Evolutionary conservation across 2,329 filamentous ascomycete species (phyloP).

Genomic region (Aschersonia sp.): DNA sequence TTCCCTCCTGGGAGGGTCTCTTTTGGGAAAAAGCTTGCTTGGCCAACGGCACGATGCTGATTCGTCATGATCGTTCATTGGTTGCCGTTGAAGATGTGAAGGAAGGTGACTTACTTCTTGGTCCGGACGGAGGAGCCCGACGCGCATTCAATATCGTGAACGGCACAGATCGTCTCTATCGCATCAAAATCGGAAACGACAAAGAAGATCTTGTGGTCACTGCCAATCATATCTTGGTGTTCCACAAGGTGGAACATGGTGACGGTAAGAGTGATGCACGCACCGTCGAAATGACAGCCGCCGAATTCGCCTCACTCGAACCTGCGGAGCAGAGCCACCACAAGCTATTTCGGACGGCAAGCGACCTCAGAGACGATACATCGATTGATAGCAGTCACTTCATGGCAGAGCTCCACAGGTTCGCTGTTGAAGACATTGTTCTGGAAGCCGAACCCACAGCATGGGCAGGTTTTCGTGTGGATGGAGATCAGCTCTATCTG

Average conservation of each 20-base stretch:
- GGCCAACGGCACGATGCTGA: constrained; percentile 21
- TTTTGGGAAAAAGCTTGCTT: constrained; percentile 63
- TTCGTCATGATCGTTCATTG: constrained; percentile 27
- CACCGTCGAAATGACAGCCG: constrained; percentile 30
- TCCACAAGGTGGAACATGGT: constrained; percentile 19
- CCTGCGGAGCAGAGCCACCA: constrained; percentile 19
- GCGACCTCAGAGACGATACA: neutral
- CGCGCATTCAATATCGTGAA: constrained; percentile 33
- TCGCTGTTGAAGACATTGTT: constrained; percentile 23
- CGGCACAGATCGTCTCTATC: constrained; percentile 30
- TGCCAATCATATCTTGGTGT: constrained; percentile 31
- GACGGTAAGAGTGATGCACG: neutral
- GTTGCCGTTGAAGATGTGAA: constrained; percentile 32
- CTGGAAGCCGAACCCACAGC: constrained; percentile 26
- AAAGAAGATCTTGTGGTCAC: constrained; percentile 34
- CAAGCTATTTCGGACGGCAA: constrained; percentile 13
- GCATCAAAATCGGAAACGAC: constrained; percentile 25
- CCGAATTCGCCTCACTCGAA: constrained; percentile 24
- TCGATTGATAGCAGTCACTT: neutral
- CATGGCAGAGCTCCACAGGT: constrained; percentile 16
- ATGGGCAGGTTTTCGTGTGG: constrained; percentile 36
- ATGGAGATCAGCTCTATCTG: constrained; percentile 33
- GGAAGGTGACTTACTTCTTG: constrained; percentile 32
- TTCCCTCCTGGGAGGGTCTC: constrained; percentile 90
- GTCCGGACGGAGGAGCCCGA: constrained; percentile 30